A percentile compares a stretch with the other conserved stretches of the same genome.
Evolutionary conservation across 139 green algal species (phyloP).

Genomic region (Trebouxia sp.): DNA sequence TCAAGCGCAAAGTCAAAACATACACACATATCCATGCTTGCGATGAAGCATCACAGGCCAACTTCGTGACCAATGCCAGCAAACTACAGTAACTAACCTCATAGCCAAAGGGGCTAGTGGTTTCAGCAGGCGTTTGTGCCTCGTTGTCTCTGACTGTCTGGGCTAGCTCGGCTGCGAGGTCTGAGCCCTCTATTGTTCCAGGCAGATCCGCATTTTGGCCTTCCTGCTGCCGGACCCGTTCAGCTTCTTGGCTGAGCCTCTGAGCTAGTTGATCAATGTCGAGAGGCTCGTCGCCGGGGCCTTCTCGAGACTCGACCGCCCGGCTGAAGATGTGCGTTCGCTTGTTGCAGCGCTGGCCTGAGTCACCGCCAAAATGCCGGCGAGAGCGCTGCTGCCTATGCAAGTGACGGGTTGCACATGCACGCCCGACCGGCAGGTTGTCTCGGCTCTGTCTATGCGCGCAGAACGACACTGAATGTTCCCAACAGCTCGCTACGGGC

Average conservation of each 20-base stretch:
- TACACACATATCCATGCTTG: too few relatives aligned
- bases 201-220: background rate
- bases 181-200: background rate
- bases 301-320: background rate
- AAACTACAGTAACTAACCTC: slow-evolving; percentile 16
- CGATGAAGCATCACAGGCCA: too few relatives aligned
- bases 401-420: background rate
- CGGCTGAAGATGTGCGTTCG: background rate
- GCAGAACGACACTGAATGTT: background rate
- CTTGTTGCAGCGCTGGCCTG: background rate
- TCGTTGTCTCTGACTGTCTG: background rate
- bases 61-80: too few relatives aligned
- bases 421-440: background rate
- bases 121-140: background rate
- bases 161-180: slow-evolving; percentile 2
- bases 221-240: background rate
- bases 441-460: background rate
- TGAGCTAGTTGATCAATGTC: slow-evolving; percentile 23
- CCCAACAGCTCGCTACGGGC: background rate
- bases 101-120: slow-evolving; percentile 12
- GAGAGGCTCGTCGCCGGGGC: background rate
- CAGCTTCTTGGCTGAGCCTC: slow-evolving; percentile 1
- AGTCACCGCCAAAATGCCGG: background rate
- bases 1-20: too few relatives aligned
- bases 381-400: background rate